Evolutionary conservation across 2,329 filamentous ascomycete species (phyloP).

Genomic region (Exophiala bonariae): DNA sequence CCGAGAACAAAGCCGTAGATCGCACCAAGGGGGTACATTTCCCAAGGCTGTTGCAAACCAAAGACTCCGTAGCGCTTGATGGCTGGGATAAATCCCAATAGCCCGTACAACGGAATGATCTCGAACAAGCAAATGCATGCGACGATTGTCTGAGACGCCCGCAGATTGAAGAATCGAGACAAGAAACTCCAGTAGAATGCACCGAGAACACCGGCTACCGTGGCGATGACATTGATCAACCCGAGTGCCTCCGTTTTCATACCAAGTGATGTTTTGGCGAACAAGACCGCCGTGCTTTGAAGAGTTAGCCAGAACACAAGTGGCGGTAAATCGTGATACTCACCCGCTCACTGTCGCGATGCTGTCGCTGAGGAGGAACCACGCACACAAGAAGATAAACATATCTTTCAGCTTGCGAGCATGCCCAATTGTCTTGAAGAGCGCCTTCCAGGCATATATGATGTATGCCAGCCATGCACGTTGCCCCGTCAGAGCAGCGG

Average conservation of each 20-base stretch:
- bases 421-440: conserved; percentile 76
- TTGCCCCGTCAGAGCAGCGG: conserved; percentile 38
- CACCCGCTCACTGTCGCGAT: conserved; percentile 86
- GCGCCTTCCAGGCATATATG: conserved; percentile 78
- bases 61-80: conserved; percentile 72
- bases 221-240: conserved; percentile 91
- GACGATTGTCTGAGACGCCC: conserved; percentile 83
- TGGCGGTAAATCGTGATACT: neutral
- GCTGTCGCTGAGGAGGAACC: conserved; percentile 92
- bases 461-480: conserved; percentile 70
- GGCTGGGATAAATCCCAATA: conserved; percentile 82
- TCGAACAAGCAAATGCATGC: conserved; percentile 91
- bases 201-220: conserved; percentile 77
- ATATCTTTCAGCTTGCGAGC: conserved; percentile 76
- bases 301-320: conserved; percentile 2
- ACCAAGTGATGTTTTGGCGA: conserved; percentile 87
- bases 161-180: conserved; percentile 67
- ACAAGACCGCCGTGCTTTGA: conserved; percentile 77
- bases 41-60: conserved; percentile 91
- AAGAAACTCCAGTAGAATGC: conserved; percentile 87
- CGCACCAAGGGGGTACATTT: conserved; percentile 90
- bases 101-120: conserved; percentile 85
- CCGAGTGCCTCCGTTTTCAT: conserved; percentile 88
- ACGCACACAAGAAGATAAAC: conserved; percentile 80
- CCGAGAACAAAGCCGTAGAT: conserved; percentile 93